Percentiles rank a stretch among this genome's conserved stretches.
phyloP scores from a whole-genome alignment of 2,329 filamentous ascomycete species.

The Trichoderma brevicompactum region DNA sequence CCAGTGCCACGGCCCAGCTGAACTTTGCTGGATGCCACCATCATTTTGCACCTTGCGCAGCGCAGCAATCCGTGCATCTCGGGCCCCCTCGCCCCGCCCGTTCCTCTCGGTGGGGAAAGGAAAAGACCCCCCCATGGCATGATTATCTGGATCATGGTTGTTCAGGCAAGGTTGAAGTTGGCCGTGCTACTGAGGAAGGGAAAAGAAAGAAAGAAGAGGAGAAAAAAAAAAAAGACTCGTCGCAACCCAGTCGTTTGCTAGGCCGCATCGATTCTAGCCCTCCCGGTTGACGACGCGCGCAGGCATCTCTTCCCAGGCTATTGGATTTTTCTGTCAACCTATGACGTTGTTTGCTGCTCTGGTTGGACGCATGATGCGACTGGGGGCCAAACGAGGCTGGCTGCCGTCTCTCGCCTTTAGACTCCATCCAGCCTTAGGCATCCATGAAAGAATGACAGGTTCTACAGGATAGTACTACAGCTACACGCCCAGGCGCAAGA shows the following conservation, averaged over 20 bases:
- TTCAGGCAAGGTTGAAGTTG: slow-evolving; percentile 11
- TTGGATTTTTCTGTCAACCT: background rate
- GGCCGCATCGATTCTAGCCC: background rate
- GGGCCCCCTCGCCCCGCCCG: background rate
- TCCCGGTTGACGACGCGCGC: background rate
- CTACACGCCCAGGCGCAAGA: background rate
- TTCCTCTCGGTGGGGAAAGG: background rate
- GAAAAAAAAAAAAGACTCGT: no score
- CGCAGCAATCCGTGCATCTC: background rate
- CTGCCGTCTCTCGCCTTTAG: background rate
- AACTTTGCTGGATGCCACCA: background rate
- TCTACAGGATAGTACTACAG: no score
- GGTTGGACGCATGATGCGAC: slow-evolving; percentile 2
- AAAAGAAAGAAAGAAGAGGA: background rate
- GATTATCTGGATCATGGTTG: slow-evolving; percentile 12
- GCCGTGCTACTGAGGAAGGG: no score
- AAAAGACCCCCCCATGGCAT: background rate
- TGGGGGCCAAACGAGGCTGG: slow-evolving; percentile 21
- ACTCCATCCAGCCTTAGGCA: slow-evolving; percentile 16
- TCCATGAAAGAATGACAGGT: slow-evolving; percentile 3
- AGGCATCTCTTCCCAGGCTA: background rate
- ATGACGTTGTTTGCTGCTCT: background rate
- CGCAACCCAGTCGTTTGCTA: background rate
- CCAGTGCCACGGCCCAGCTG: slow-evolving; percentile 11
- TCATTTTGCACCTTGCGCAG: background rate